Base-by-base conservation (phyloP, 805 yeast genomes). In the Saccharomycopsis sp. region DNA sequence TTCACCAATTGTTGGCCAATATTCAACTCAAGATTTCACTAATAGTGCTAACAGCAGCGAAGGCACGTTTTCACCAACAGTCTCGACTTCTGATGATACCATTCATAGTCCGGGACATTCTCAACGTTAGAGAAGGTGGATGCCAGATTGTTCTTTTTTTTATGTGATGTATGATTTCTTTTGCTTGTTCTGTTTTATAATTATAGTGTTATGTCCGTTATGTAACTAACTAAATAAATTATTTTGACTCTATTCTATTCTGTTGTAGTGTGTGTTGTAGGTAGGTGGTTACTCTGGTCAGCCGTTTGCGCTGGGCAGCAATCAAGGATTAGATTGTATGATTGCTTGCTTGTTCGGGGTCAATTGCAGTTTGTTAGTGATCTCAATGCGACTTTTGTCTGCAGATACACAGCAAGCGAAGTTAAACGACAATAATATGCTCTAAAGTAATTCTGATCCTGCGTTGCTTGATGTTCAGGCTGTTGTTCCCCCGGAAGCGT, bases 31-130 rank as follows among this genome's bases (percentile, higher is more conserved):
- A 11, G 44, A 45, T 22, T 44, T 41, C 23, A 27, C 26, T 14
- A 20, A 24, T 8, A 4, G 24, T 23, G 44, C 46, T 14, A 28
- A 16, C 28, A 20, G 32, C 19, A 33, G 40, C 13, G 35, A 29
- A 13, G 26, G 37, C 40, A 33, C 38, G 6, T 45, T 45, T 37
- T 35, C 46, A 20, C 48, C 48, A 29, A 35, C 45, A 13, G 48
- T 45, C 19, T 34, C 45, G 16, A 26, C 29, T 13, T 34, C 48
- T 23, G 44, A 35, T 20, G 45, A 45, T n/a, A 43, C 42, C 9
- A 41, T 45, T 29, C 41, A 45, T 28, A 31, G 36, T 23, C 48
- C 48, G 5, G 48, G 48, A 21, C 48, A 45, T 24, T 32, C 45
- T 31, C 48, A 45, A 28, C 32, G 22, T n/a, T 38, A 38, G 24